Conservation (phyloP, 2,329 filamentous ascomycete species). For the Diaporthe eres region DNA sequence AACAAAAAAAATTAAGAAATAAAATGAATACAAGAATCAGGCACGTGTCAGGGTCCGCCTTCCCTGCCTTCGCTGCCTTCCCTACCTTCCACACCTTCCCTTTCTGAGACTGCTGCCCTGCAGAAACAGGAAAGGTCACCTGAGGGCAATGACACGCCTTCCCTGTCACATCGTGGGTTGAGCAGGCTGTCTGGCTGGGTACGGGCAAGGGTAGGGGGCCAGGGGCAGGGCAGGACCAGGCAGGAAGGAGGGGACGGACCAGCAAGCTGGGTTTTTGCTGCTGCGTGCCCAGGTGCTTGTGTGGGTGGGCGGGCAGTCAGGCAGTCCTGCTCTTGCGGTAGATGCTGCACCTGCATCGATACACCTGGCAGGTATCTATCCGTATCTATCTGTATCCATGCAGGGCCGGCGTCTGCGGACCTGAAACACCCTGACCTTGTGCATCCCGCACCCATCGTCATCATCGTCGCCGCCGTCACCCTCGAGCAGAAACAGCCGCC, state of each 20-base stretch:
- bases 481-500: background rate
- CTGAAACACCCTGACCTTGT: slow-evolving; percentile 29
- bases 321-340: background rate
- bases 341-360: background rate
- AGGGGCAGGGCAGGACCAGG: slow-evolving; percentile 11
- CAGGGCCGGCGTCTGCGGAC: slow-evolving; percentile 23
- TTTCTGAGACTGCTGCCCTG: slow-evolving; percentile 27
- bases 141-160: slow-evolving; percentile 28
- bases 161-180: slow-evolving; percentile 29
- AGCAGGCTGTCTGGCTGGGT: slow-evolving; percentile 6
- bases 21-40: background rate
- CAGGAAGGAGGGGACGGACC: slow-evolving; percentile 30
- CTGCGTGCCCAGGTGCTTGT: background rate
- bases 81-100: slow-evolving; percentile 14
- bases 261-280: slow-evolving; percentile 26
- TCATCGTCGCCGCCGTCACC: slow-evolving; percentile 13
- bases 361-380: background rate
- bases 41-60: slow-evolving; percentile 28
- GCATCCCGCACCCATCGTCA: slow-evolving; percentile 13
- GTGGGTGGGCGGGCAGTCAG: background rate
- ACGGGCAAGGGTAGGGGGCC: background rate
- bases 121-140: slow-evolving; percentile 19
- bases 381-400: slow-evolving; percentile 12
- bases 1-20: background rate
- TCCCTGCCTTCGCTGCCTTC: background rate